These are phyloP conservation scores for Termitomyces sp. DNA, from an alignment of 768 basidiomycete genomes.

Conservation along the genomic window DNA sequence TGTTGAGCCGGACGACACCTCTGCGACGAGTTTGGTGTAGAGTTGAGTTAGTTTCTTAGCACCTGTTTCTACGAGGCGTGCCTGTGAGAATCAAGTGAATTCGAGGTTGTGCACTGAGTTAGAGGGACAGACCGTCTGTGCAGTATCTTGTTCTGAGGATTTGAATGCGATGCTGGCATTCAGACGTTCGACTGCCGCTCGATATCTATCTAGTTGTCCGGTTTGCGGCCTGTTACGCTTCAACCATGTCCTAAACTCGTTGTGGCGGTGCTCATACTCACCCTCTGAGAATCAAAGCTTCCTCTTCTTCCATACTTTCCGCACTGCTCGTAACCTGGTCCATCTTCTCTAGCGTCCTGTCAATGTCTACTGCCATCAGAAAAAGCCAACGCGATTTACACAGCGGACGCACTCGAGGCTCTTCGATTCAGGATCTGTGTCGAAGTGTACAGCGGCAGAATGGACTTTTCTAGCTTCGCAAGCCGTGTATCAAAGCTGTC, in stretches of 20 bases:
- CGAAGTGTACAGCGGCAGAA: constrained; percentile 76
- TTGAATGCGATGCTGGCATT: constrained; percentile 82
- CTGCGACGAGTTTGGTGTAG: constrained; percentile 86
- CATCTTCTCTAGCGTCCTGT: constrained; percentile 72
- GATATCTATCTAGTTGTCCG: constrained; percentile 61
- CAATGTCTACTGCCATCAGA: constrained; percentile 56
- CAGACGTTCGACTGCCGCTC: constrained; percentile 69
- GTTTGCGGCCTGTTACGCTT: constrained; percentile 58
- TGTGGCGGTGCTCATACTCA: constrained; percentile 25
- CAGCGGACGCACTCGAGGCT: constrained; percentile 57
- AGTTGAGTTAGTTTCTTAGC: constrained; percentile 78
- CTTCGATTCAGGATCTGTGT: constrained; percentile 73
- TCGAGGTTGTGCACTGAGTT: not conserved
- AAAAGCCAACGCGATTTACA: not conserved
- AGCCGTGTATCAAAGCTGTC: constrained; percentile 82
- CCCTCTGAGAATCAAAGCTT: constrained; percentile 78
- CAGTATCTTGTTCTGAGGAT: constrained; percentile 49
- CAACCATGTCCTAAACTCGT: not conserved
- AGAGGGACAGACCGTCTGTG: constrained; percentile 43
- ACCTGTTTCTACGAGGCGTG: constrained; percentile 79
- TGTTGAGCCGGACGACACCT: constrained; percentile 75
- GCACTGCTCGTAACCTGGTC: constrained; percentile 74
- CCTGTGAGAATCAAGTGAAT: constrained; percentile 24
- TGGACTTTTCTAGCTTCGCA: constrained; percentile 81
- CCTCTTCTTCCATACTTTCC: constrained; percentile 74